Evolutionary conservation across 805 yeast species (phyloP).

Genomic region (Saccharomycopsis olivae): DNA sequence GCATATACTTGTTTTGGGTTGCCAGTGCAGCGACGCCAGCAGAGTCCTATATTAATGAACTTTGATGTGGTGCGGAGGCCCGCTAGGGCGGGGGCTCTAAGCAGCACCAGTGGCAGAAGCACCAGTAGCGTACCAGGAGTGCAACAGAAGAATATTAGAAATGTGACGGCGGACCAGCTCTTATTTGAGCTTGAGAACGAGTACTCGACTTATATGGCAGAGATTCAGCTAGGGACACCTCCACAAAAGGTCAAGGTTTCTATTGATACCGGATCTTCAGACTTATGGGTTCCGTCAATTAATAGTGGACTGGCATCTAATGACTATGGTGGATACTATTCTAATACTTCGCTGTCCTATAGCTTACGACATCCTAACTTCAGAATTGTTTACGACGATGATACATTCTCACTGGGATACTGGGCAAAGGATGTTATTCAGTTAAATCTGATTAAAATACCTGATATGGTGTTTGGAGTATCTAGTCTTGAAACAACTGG

Average conservation of each 20-base stretch:
- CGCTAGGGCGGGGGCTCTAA: no score
- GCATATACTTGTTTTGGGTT: no score
- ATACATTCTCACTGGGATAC: constrained; percentile 36
- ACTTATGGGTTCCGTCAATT: constrained; percentile 82
- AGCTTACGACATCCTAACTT: constrained; percentile 25
- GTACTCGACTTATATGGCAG: constrained; percentile 56
- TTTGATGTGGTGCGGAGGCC: no score
- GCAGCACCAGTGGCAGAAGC: no score
- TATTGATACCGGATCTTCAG: constrained; percentile 92
- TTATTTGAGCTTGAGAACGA: constrained; percentile 6
- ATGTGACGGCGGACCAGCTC: constrained; percentile 1
- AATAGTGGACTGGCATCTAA: background rate
- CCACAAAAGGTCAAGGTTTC: constrained; percentile 87
- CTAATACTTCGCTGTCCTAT: constrained; percentile 22
- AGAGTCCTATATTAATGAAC: no score
- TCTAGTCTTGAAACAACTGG: constrained; percentile 57
- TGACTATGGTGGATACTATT: constrained; percentile 29
- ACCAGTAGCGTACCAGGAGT: no score
- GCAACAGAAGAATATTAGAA: constrained; percentile 2
- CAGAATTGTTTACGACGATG: constrained; percentile 36
- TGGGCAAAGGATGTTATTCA: constrained; percentile 58
- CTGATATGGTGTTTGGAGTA: constrained; percentile 57
- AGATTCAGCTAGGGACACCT: constrained; percentile 84
- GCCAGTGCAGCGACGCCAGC: no score
- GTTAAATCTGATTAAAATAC: constrained; percentile 38